Percentiles rank a stretch among this genome's conserved stretches.
Conservation (phyloP, 2,329 filamentous ascomycete species). For the Fusarium austroafricanum region DNA sequence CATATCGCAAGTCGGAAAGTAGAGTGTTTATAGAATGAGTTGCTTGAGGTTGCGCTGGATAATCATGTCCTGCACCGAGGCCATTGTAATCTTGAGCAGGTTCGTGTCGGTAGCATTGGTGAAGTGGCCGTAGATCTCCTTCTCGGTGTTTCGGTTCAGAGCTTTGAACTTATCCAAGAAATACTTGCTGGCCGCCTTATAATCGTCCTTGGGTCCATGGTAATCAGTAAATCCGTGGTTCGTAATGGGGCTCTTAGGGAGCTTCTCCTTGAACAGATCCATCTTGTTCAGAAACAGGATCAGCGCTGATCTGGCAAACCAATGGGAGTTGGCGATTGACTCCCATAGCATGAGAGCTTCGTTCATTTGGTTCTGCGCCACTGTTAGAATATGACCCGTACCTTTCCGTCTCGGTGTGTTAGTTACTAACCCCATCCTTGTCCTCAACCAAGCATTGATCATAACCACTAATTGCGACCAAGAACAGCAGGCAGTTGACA, state of each 20-base stretch:
- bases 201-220: constrained; percentile 75
- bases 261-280: constrained; percentile 84
- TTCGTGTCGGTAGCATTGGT: constrained; percentile 76
- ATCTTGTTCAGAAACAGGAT: constrained; percentile 92
- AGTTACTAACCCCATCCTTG: constrained; percentile 84
- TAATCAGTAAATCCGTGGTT: constrained; percentile 84
- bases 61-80: constrained; percentile 87
- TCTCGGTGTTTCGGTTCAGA: constrained; percentile 75
- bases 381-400: constrained; percentile 20
- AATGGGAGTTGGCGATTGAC: constrained; percentile 86
- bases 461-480: constrained; percentile 95
- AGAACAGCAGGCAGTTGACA: constrained; percentile 89
- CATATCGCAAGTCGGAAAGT: background rate
- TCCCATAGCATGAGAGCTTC: constrained; percentile 89
- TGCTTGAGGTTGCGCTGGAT: constrained; percentile 86
- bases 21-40: constrained; percentile 64
- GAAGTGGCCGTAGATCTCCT: constrained; percentile 72
- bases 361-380: constrained; percentile 86
- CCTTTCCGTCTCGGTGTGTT: background rate
- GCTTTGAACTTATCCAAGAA: constrained; percentile 85
- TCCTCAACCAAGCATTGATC: constrained; percentile 97
- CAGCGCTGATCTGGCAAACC: constrained; percentile 84
- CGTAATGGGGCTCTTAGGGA: constrained; percentile 75
- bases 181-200: constrained; percentile 81
- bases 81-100: constrained; percentile 86